Conservation (phyloP, 306 rosid genomes). For the Fragaria ananassa region DNA sequence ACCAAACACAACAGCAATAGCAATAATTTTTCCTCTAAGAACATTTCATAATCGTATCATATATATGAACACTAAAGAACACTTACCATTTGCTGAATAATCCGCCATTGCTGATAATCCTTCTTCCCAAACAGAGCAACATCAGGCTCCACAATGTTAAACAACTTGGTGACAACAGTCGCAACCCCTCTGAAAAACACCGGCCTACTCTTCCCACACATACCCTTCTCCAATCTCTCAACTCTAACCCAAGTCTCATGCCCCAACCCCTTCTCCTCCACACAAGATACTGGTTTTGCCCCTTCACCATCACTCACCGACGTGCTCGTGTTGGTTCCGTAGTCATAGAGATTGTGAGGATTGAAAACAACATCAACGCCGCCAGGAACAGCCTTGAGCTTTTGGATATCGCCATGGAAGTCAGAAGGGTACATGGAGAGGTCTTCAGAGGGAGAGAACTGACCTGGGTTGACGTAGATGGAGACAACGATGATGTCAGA, state of each 20-base stretch:
- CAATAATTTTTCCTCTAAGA: background rate
- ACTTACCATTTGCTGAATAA: conserved; percentile 70
- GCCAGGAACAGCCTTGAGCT: conserved; percentile 54
- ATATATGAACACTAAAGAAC: background rate
- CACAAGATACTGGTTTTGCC: conserved; percentile 40
- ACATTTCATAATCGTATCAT: background rate
- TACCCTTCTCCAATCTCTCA: conserved; percentile 66
- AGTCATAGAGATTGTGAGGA: conserved; percentile 65
- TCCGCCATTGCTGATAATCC: conserved; percentile 87
- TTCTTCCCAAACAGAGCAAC: conserved; percentile 86
- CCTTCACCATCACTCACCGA: background rate
- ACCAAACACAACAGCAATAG: background rate
- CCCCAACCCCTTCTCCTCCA: conserved; percentile 56
- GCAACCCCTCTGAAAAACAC: conserved; percentile 88
- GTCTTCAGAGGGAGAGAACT: conserved; percentile 81
- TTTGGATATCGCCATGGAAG: conserved; percentile 58
- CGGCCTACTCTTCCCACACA: conserved; percentile 87
- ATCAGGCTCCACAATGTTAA: conserved; percentile 87
- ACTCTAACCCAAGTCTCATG: conserved; percentile 88
- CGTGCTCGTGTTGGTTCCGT: conserved; percentile 21
- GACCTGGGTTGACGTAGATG: conserved; percentile 83
- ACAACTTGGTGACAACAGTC: conserved; percentile 75
- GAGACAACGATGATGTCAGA: conserved; percentile 60
- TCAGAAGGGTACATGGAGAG: conserved; percentile 87
- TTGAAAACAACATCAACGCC: conserved; percentile 72